Conservation (phyloP, 768 basidiomycete genomes). For the Mycena galopus region DNA sequence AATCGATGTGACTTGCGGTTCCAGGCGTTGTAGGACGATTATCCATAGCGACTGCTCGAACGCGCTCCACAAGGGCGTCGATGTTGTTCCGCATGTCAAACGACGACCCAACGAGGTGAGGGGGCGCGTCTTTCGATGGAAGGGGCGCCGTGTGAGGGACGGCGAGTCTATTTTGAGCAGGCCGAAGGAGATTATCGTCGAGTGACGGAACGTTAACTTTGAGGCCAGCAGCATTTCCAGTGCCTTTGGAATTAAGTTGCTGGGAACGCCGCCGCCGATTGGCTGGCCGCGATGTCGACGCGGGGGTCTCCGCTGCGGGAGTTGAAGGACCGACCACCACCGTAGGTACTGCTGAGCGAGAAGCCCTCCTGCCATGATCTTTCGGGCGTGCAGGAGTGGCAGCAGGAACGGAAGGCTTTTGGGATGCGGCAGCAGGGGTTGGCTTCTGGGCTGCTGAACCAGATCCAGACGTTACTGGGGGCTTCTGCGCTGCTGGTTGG, state of each 20-base stretch:
- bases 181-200: constrained; percentile 50
- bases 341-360: constrained; percentile 47
- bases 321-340: constrained; percentile 41
- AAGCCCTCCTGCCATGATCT: constrained; percentile 49
- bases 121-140: constrained; percentile 69
- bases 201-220: constrained; percentile 48
- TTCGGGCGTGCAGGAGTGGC: constrained; percentile 40
- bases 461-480: constrained; percentile 19
- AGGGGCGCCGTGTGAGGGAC: constrained; percentile 52
- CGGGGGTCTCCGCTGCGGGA: constrained; percentile 38
- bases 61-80: constrained; percentile 83
- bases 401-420: constrained; percentile 40
- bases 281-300: constrained; percentile 54
- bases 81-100: constrained; percentile 73
- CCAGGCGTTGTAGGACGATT: constrained; percentile 78
- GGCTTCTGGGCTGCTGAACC: constrained; percentile 36
- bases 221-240: constrained; percentile 38
- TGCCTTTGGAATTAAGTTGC: constrained; percentile 49
- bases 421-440: constrained; percentile 29
- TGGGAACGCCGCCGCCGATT: constrained; percentile 66
- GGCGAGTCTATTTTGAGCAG: constrained; percentile 47
- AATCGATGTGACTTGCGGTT: constrained; percentile 88
- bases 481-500: not conserved
- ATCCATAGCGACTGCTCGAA: constrained; percentile 80
- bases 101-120: constrained; percentile 58